Evolutionary conservation across 768 basidiomycete species (phyloP).

Genomic region (Neoboletus brunneissimus): DNA sequence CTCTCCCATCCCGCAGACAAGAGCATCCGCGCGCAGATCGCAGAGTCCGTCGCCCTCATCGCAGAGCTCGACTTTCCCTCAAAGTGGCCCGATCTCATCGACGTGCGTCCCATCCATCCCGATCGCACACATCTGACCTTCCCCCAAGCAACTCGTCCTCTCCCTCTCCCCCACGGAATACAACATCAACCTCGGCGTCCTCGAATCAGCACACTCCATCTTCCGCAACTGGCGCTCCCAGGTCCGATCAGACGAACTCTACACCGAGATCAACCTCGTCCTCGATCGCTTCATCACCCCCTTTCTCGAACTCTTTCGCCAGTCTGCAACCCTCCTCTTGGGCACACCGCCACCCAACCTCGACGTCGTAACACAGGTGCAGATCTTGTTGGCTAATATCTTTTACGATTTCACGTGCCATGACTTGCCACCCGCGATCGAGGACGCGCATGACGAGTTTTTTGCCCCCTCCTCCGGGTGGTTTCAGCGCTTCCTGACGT

Average conservation of each 20-base stretch:
- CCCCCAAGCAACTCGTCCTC: conserved; percentile 75
- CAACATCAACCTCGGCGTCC: conserved; percentile 81
- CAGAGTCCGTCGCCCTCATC: conserved; percentile 89
- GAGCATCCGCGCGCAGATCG: conserved; percentile 76
- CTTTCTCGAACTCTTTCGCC: conserved; percentile 80
- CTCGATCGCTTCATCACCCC: conserved; percentile 78
- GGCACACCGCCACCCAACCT: conserved; percentile 38
- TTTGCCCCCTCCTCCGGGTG: conserved; percentile 68
- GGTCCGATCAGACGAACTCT: conserved; percentile 83
- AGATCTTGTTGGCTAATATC: conserved; percentile 78
- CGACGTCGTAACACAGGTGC: conserved; percentile 62
- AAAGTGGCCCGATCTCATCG: conserved; percentile 85
- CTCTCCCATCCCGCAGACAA: conserved; percentile 75
- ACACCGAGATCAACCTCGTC: conserved; percentile 88
- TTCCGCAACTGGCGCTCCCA: conserved; percentile 92
- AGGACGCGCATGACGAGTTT: conserved; percentile 82
- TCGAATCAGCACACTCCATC: conserved; percentile 95
- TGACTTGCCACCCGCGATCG: conserved; percentile 91
- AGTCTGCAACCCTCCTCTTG: conserved; percentile 55
- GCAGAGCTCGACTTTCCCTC: conserved; percentile 90
- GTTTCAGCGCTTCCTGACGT: conserved; percentile 78
- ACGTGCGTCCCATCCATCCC: conserved; percentile 53
- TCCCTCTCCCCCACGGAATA: conserved; percentile 82
- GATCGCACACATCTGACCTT: conserved; percentile 14
- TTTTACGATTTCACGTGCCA: conserved; percentile 95